Percentiles rank a stretch among this genome's conserved stretches.
Evolutionary conservation across 371 early-diverging fungal species (phyloP).

Genomic region (Entomophthora muscae): DNA sequence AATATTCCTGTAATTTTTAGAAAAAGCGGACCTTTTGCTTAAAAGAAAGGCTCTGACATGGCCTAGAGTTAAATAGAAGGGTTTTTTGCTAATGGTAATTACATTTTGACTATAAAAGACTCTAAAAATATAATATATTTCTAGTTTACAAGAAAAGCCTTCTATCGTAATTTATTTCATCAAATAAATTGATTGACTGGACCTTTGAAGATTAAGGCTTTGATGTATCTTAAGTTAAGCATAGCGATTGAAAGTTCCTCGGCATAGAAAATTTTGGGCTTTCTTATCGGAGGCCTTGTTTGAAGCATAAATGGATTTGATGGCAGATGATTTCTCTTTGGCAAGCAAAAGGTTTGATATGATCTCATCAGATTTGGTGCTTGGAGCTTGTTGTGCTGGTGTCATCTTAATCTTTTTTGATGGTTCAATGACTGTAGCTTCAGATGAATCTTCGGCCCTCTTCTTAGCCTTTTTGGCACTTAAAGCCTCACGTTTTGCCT

Average conservation of each 20-base stretch:
- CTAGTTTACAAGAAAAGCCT: no score
- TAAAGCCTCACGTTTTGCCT: slow-evolving; percentile 30
- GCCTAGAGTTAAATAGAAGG: no score
- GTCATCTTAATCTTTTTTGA: slow-evolving; percentile 1
- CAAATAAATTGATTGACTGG: no score
- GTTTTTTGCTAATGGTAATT: no score
- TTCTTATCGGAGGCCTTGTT: neutral
- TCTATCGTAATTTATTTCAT: no score
- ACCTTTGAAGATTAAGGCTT: no score
- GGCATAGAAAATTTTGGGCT: slow-evolving; percentile 11
- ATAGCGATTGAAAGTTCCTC: slow-evolving; percentile 14
- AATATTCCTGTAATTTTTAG: no score
- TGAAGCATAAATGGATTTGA: slow-evolving; percentile 11
- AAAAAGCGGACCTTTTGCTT: no score
- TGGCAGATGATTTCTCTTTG: slow-evolving; percentile 11
- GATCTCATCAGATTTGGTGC: neutral
- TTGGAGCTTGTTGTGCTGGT: neutral
- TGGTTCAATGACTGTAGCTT: neutral
- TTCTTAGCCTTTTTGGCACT: slow-evolving; percentile 33
- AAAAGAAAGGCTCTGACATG: no score
- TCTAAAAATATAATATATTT: no score
- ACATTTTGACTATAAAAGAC: no score
- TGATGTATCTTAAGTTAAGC: slow-evolving; percentile 1
- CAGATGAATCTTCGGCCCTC: slow-evolving; percentile 12
- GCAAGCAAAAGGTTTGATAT: neutral